These are phyloP conservation scores for Shiraia bambusicola DNA, from an alignment of 2,329 filamentous ascomycete species.

Conservation along the genomic window DNA sequence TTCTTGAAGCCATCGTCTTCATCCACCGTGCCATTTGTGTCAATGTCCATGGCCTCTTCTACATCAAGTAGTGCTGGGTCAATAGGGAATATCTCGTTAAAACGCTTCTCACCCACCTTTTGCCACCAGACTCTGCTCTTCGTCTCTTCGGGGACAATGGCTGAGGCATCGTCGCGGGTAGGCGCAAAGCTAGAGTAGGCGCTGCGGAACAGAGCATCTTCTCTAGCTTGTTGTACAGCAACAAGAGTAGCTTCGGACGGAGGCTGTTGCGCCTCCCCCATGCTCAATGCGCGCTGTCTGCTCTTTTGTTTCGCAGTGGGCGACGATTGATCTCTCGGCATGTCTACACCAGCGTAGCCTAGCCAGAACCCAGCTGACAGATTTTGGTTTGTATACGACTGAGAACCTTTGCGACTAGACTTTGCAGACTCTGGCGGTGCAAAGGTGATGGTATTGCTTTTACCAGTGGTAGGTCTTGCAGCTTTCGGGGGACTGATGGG, in stretches of 20 bases:
- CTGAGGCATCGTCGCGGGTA: slow-evolving; percentile 69
- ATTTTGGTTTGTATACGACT: slow-evolving; percentile 66
- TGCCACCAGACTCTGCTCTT: slow-evolving; percentile 77
- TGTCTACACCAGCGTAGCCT: slow-evolving; percentile 53
- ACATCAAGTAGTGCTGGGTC: slow-evolving; percentile 46
- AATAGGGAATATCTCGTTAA: slow-evolving; percentile 64
- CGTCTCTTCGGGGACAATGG: slow-evolving; percentile 67
- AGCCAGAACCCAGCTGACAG: slow-evolving; percentile 68
- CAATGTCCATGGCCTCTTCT: slow-evolving; percentile 41
- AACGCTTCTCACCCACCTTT: slow-evolving; percentile 64
- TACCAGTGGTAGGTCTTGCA: slow-evolving; percentile 68
- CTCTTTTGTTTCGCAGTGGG: slow-evolving; percentile 68
- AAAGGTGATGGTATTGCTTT: slow-evolving; percentile 54
- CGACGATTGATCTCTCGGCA: slow-evolving; percentile 52
- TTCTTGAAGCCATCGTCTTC: slow-evolving; percentile 43
- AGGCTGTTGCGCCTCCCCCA: slow-evolving; percentile 60
- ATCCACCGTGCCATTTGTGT: slow-evolving; percentile 37
- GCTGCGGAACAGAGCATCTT: slow-evolving; percentile 73
- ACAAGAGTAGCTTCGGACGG: slow-evolving; percentile 43
- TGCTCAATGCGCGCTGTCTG: slow-evolving; percentile 70
- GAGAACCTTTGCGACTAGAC: slow-evolving; percentile 41
- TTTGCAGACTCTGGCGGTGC: slow-evolving; percentile 56
- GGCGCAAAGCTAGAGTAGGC: slow-evolving; percentile 82
- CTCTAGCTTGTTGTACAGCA: slow-evolving; percentile 60
- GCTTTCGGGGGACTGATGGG: slow-evolving; percentile 71